Conservation (phyloP, 768 basidiomycete genomes). For the Suillus decipiens region DNA sequence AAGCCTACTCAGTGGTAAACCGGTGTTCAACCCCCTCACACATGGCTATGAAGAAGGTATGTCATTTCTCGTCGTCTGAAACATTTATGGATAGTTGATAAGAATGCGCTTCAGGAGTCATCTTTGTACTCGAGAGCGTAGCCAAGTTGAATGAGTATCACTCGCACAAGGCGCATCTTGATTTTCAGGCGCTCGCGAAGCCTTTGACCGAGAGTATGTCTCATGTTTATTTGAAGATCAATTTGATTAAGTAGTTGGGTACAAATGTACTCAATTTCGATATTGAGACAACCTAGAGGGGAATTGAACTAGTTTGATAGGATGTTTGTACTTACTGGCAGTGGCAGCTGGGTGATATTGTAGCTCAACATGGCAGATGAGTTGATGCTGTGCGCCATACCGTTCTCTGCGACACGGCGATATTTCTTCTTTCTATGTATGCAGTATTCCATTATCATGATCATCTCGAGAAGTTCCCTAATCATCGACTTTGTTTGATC, state of each 20-base stretch:
- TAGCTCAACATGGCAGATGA: neutral
- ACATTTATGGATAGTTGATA: neutral
- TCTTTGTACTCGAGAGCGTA: conserved; percentile 25
- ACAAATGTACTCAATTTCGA: conserved; percentile 26
- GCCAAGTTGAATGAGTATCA: conserved; percentile 16
- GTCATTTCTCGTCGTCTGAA: neutral
- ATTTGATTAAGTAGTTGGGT: neutral
- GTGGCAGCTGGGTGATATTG: no score
- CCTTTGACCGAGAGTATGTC: conserved; percentile 24
- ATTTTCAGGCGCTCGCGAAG: conserved; percentile 7
- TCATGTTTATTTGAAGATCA: neutral
- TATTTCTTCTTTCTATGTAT: neutral
- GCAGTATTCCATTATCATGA: no score
- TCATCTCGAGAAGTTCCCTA: no score
- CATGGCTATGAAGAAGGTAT: conserved; percentile 28
- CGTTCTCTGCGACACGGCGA: neutral
- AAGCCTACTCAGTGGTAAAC: conserved; percentile 15
- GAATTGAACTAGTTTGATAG: neutral
- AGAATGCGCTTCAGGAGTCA: conserved; percentile 17
- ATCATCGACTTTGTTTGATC: no score
- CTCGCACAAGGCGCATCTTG: conserved; percentile 19
- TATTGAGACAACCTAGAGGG: conserved; percentile 18
- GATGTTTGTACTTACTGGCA: neutral
- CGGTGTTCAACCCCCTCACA: conserved; percentile 21
- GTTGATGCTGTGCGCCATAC: neutral